Conservation (phyloP, 306 rosid genomes). For the Fagus sylvatica region DNA sequence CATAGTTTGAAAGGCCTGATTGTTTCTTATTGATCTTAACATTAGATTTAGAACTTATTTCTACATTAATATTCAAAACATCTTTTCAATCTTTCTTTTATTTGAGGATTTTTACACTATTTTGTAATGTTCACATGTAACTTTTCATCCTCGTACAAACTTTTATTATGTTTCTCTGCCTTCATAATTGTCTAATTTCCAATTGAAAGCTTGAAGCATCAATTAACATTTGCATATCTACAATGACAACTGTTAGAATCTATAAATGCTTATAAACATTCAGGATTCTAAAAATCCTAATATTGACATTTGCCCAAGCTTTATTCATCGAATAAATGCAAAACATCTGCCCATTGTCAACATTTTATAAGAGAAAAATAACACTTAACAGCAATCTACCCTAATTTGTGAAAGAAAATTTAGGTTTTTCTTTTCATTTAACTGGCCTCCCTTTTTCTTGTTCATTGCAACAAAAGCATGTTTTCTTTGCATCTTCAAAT, state of each 20-base stretch:
- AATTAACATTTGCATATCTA: too few relatives aligned
- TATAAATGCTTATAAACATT: not conserved
- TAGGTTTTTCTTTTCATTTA: too few relatives aligned
- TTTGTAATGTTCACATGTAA: not conserved
- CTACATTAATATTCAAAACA: not conserved
- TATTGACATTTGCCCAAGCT: too few relatives aligned
- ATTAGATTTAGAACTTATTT: not conserved
- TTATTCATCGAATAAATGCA: too few relatives aligned
- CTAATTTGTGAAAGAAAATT: too few relatives aligned
- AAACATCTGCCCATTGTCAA: too few relatives aligned
- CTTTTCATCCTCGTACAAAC: not conserved
- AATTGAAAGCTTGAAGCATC: not conserved
- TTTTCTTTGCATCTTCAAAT: not conserved
- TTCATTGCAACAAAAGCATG: not conserved
- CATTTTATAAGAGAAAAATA: too few relatives aligned
- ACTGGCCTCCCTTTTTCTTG: not conserved
- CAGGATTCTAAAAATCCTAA: not conserved
- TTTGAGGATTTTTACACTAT: not conserved
- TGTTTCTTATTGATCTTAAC: not conserved
- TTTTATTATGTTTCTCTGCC: not conserved
- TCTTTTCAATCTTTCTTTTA: not conserved
- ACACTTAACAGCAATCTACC: too few relatives aligned
- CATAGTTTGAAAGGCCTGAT: not conserved
- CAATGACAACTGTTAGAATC: not conserved
- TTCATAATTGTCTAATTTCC: not conserved